Evolutionary conservation across 2,329 filamentous ascomycete genomes (phyloP).

Genomic region (Zymoseptoria ardabiliae): DNA sequence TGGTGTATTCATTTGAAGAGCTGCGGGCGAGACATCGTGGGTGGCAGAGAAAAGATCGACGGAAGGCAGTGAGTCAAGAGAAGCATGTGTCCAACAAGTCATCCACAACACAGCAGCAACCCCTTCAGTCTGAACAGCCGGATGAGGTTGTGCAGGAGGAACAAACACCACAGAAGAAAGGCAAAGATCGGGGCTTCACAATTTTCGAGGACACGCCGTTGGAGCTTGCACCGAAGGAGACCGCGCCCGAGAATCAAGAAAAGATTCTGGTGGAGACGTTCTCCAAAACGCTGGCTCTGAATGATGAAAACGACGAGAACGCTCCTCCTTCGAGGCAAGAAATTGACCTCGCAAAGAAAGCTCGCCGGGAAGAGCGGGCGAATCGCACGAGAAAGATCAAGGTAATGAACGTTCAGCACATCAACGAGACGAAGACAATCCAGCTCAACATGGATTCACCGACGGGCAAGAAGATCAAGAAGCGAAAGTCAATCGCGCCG

Average conservation of each 20-base stretch:
- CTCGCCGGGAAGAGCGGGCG: slow-evolving; percentile 42
- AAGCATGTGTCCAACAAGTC: slow-evolving; percentile 14
- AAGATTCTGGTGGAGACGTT: slow-evolving; percentile 22
- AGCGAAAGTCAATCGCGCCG: slow-evolving; percentile 63
- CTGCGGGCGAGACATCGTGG: slow-evolving; percentile 72
- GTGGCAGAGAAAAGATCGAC: slow-evolving; percentile 52
- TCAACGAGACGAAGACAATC: slow-evolving; percentile 80
- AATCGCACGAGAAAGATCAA: slow-evolving; percentile 57
- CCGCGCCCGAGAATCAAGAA: slow-evolving; percentile 10
- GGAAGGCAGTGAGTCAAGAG: slow-evolving; percentile 11
- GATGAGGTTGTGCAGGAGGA: neutral
- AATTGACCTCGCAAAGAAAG: slow-evolving; percentile 39
- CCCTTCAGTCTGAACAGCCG: neutral
- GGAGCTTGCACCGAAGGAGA: slow-evolving; percentile 6
- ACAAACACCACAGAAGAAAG: slow-evolving; percentile 12
- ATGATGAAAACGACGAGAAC: slow-evolving; percentile 44
- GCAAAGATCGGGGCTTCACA: slow-evolving; percentile 27
- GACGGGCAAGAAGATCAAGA: slow-evolving; percentile 73
- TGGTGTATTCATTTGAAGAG: slow-evolving; percentile 87
- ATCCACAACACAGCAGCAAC: neutral
- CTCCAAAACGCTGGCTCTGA: slow-evolving; percentile 26
- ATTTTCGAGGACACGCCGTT: slow-evolving; percentile 27
- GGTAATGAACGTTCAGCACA: slow-evolving; percentile 66
- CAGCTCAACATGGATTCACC: slow-evolving; percentile 91
- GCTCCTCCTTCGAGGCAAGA: slow-evolving; percentile 31